phyloP scores from a whole-genome alignment of 352 stramenopile genomes.

The Peronospora tabacina region DNA sequence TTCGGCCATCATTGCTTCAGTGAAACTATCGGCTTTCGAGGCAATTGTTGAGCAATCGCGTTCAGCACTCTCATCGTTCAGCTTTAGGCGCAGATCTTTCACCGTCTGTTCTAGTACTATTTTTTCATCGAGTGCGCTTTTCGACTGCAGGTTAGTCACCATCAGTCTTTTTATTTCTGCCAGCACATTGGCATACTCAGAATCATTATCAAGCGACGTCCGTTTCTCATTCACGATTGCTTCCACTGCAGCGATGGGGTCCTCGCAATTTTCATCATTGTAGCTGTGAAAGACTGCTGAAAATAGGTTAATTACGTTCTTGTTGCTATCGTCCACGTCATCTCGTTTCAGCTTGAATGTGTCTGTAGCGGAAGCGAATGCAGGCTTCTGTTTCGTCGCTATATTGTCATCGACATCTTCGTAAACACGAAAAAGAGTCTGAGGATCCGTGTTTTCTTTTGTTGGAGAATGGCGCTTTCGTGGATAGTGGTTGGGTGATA shows the following conservation, averaged over 20 bases:
- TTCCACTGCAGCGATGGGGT: conserved; percentile 15
- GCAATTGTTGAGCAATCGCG: conserved; percentile 13
- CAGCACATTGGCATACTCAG: conserved; percentile 27
- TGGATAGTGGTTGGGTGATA: conserved; percentile 15
- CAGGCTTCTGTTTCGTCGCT: conserved; percentile 9
- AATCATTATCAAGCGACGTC: conserved; percentile 9
- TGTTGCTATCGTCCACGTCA: conserved; percentile 10
- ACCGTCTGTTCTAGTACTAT: conserved; percentile 36
- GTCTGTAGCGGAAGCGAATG: neutral
- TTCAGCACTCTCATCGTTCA: conserved; percentile 2
- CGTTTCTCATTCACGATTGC: conserved; percentile 23
- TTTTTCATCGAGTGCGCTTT: conserved; percentile 31
- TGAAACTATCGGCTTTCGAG: neutral
- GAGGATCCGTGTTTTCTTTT: conserved; percentile 50
- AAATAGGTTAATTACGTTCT: conserved; percentile 31
- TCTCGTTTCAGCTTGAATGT: conserved; percentile 3
- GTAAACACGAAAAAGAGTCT: conserved; percentile 21
- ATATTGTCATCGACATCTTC: conserved; percentile 16
- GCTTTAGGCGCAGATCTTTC: conserved; percentile 27
- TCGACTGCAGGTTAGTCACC: conserved; percentile 16
- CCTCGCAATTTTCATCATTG: conserved; percentile 14
- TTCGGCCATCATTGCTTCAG: conserved; percentile 18
- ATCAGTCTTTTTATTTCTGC: conserved; percentile 28
- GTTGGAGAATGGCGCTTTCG: conserved; percentile 25
- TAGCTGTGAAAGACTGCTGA: conserved; percentile 28